These are phyloP conservation scores for Prinsepia uniflora DNA, from an alignment of 306 rosid species.

Conservation along the genomic window DNA sequence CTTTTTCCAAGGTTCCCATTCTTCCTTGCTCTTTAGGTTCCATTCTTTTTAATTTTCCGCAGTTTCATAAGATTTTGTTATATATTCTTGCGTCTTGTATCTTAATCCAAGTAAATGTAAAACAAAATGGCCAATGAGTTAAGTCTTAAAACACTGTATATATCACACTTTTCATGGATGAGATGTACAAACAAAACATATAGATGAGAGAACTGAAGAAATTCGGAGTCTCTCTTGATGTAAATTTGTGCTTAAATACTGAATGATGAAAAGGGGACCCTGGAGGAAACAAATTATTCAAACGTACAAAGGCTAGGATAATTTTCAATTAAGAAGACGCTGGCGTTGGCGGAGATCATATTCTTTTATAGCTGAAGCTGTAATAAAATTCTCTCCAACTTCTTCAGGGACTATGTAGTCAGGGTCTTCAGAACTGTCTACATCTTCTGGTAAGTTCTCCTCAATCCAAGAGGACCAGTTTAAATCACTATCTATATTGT, in stretches of 20 bases:
- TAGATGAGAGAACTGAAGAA: too few relatives aligned
- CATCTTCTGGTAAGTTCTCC: slow-evolving; percentile 56
- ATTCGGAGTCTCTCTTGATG: neutral
- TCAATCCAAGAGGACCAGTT: slow-evolving; percentile 66
- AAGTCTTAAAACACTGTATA: too few relatives aligned
- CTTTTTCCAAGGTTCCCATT: too few relatives aligned
- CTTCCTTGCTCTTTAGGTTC: neutral
- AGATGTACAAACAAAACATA: too few relatives aligned
- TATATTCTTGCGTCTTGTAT: neutral
- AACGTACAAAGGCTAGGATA: neutral
- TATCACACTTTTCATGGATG: too few relatives aligned
- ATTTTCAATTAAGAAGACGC: slow-evolving; percentile 14
- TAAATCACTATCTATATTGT: slow-evolving; percentile 27
- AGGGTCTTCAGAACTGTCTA: slow-evolving; percentile 54
- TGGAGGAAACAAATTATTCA: neutral
- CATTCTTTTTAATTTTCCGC: neutral
- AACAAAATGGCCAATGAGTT: too few relatives aligned
- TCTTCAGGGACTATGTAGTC: slow-evolving; percentile 49
- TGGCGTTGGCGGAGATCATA: slow-evolving; percentile 55
- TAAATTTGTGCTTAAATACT: neutral
- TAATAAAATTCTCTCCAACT: slow-evolving; percentile 51
- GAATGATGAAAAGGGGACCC: neutral
- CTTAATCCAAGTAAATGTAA: too few relatives aligned
- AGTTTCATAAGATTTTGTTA: neutral
- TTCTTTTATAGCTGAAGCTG: slow-evolving; percentile 30